Conservation (phyloP, 345 rosid genomes). For the Gossypium australe region DNA sequence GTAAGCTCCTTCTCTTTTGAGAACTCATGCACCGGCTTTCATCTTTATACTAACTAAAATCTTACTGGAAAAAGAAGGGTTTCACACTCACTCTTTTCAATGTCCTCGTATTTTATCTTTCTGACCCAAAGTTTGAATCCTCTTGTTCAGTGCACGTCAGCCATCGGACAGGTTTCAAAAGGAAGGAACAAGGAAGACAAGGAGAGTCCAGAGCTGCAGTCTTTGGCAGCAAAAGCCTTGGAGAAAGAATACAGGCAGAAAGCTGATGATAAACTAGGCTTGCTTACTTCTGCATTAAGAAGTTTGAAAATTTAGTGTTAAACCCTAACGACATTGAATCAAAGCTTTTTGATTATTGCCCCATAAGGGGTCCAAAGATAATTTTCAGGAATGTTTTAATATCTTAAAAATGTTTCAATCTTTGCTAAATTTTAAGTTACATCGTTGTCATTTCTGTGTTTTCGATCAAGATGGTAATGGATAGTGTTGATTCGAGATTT, state of each 20-base stretch:
- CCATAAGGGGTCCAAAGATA: conserved; percentile 6
- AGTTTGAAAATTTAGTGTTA: conserved; percentile 54
- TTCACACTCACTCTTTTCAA: neutral
- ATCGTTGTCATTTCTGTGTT: neutral
- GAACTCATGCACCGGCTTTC: neutral
- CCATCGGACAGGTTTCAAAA: conserved; percentile 66
- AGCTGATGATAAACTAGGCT: conserved; percentile 60
- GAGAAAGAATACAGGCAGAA: conserved; percentile 86
- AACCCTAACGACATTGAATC: conserved; percentile 13
- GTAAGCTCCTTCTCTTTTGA: conserved; percentile 38
- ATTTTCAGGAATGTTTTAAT: neutral
- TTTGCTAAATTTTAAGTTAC: neutral
- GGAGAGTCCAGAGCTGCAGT: conserved; percentile 69
- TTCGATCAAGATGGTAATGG: neutral
- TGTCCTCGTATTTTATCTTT: neutral
- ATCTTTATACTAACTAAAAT: neutral
- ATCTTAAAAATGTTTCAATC: neutral
- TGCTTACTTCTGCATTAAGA: conserved; percentile 65
- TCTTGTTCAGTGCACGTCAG: conserved; percentile 64
- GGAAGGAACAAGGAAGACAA: conserved; percentile 86
- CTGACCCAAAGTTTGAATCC: conserved; percentile 14
- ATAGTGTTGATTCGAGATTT: neutral
- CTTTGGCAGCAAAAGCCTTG: conserved; percentile 60
- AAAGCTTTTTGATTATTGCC: conserved; percentile 12
- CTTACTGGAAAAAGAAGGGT: conserved; percentile 1